Evolutionary conservation across 306 rosid species (phyloP), one percentile per base, ranked within the genome.

Genomic region (Dalbergia cultrata): DNA sequence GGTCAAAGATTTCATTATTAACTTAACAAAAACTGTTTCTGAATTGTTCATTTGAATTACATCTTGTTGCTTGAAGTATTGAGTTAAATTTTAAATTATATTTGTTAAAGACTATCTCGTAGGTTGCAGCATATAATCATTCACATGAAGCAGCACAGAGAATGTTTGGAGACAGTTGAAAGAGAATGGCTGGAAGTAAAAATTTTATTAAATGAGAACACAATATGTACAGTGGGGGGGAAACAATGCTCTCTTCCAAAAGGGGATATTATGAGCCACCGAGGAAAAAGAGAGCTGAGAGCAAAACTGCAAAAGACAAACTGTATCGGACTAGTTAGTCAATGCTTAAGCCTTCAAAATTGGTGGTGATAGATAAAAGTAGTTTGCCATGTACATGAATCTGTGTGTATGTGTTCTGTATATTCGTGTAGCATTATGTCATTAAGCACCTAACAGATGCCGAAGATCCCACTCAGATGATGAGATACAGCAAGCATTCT

Each of bases 211-310:
- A 49, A 49, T 26, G 56, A 76, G 10, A 37, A 59, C 70, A 70
- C 69, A 63, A 69, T 78, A 78, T 83, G 39, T 83, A 83, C 87
- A 80, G 7, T 3, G 12, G 47, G 77, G 31, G 76, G 31, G 2
- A 68, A 77, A 54, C 7, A 74, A 61, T 74, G 67, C 33, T 54
- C 52, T 74, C 74, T 74, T 53, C 74, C 69, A 60, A 80, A n/a
- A 44, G 66, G 17, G 52, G 61, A 79, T 73, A 43, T 52, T 8
- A 26, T 49, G 45, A 37, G 54, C 68, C 59, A 50, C 69, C 62
- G 12, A 7, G 11, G 5, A 18, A 22, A 61, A 45, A 69, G 33
- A 39, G 3, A 21, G 37, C 41, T 22, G 8, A 56, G 33, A 60
- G 50, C 8, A 41, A 44, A 17, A 9, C 43, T 35, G 6, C 14